Conservation (phyloP, 495 filamentous ascomycete species). For the Neurospora sp. region DNA sequence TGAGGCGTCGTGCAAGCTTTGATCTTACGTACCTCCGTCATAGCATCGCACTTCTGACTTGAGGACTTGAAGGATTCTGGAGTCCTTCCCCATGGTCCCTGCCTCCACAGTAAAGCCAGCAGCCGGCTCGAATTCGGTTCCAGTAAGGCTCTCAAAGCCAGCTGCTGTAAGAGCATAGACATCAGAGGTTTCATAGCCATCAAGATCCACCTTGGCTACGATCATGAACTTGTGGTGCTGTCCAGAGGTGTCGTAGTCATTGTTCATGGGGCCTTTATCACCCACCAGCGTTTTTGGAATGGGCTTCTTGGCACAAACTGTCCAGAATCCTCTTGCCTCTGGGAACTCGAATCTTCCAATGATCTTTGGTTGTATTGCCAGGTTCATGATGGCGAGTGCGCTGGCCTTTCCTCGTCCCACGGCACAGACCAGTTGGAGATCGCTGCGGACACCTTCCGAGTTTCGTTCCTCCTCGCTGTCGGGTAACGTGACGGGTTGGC, state of each 20-base stretch:
- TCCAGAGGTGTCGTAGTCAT: slow-evolving; percentile 39
- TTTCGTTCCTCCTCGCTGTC: slow-evolving; percentile 35
- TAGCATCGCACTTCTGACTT: slow-evolving; percentile 77
- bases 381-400: slow-evolving; percentile 62
- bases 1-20: slow-evolving; percentile 5
- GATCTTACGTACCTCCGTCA: slow-evolving; percentile 60
- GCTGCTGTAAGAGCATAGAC: slow-evolving; percentile 53
- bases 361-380: slow-evolving; percentile 57
- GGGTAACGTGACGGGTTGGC: slow-evolving; percentile 34
- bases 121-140: slow-evolving; percentile 82
- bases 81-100: slow-evolving; percentile 61
- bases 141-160: slow-evolving; percentile 53
- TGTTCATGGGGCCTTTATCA: slow-evolving; percentile 38
- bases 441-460: slow-evolving; percentile 34
- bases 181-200: slow-evolving; percentile 46
- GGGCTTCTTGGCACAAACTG: slow-evolving; percentile 49
- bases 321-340: slow-evolving; percentile 53
- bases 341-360: slow-evolving; percentile 53
- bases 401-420: slow-evolving; percentile 61
- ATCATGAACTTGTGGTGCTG: slow-evolving; percentile 62
- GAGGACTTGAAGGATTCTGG: slow-evolving; percentile 73
- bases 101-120: slow-evolving; percentile 75
- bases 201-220: slow-evolving; percentile 49
- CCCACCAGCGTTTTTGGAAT: slow-evolving; percentile 42
- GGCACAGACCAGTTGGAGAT: slow-evolving; percentile 61